These are phyloP conservation scores for Heimioporus sp. DNA, from an alignment of 768 basidiomycete species.

Conservation along the genomic window DNA sequence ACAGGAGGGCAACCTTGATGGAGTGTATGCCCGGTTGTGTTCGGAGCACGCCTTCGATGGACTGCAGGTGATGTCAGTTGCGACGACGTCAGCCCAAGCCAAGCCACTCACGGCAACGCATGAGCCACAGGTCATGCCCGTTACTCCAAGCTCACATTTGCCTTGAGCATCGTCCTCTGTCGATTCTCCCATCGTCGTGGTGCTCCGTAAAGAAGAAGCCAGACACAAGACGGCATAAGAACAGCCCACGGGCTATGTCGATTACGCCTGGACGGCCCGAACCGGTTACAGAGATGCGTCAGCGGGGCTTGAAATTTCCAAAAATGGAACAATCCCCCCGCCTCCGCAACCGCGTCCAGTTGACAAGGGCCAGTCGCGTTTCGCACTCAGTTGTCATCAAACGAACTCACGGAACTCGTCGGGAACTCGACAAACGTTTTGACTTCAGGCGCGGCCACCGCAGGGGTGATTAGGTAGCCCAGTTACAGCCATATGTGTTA, in stretches of 20 bases:
- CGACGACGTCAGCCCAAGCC: background rate
- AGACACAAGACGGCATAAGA: no score
- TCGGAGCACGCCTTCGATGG: slow-evolving; percentile 82
- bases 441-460: no score
- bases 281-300: background rate
- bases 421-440: no score
- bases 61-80: slow-evolving; percentile 36
- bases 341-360: no score
- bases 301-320: no score
- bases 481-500: background rate
- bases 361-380: no score
- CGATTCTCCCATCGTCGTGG: slow-evolving; percentile 4
- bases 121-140: slow-evolving; percentile 89
- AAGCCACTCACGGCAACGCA: slow-evolving; percentile 71
- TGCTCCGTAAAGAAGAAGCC: slow-evolving; percentile 1
- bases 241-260: background rate
- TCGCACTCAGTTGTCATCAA: no score
- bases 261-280: background rate
- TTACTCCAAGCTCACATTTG: slow-evolving; percentile 76
- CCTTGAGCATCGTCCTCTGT: slow-evolving; percentile 32
- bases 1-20: slow-evolving; percentile 93
- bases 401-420: no score
- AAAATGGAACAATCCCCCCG: no score
- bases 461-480: no score
- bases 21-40: slow-evolving; percentile 86